Evolutionary conservation across 2,329 filamentous ascomycete species (phyloP).

Genomic region (Cladorrhinum sp.): DNA sequence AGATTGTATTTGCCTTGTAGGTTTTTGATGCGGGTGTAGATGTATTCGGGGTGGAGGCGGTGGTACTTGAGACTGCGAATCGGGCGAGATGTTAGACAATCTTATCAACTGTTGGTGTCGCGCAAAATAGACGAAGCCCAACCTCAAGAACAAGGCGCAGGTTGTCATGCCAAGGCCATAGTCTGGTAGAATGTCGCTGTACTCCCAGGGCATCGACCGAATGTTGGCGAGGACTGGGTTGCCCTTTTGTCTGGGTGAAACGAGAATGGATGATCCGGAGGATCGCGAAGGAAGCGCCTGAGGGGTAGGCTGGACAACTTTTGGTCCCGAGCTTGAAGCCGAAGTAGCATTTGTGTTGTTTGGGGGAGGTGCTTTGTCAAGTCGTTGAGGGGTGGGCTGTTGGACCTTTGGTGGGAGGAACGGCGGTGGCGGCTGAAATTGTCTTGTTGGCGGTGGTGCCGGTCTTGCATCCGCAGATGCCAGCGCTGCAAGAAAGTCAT

Average conservation of each 20-base stretch:
- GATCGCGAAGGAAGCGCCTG: slow-evolving; percentile 70
- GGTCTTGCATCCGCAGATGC: slow-evolving; percentile 43
- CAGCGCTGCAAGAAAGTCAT: slow-evolving; percentile 54
- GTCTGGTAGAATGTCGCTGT: slow-evolving; percentile 93
- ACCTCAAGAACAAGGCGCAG: slow-evolving; percentile 83
- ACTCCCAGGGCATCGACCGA: slow-evolving; percentile 86
- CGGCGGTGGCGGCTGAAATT: slow-evolving; percentile 27
- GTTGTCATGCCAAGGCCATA: slow-evolving; percentile 85
- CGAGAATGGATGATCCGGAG: slow-evolving; percentile 74
- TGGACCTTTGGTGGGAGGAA: slow-evolving; percentile 42
- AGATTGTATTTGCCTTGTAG: slow-evolving; percentile 84
- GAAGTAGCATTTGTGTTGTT: slow-evolving; percentile 27
- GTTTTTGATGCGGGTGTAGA: slow-evolving; percentile 86
- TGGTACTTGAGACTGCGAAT: slow-evolving; percentile 79
- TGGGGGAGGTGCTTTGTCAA: slow-evolving; percentile 50
- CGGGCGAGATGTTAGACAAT: slow-evolving; percentile 1
- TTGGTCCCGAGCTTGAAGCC: slow-evolving; percentile 37
- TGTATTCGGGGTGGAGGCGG: slow-evolving; percentile 93
- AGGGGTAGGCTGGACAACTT: slow-evolving; percentile 81
- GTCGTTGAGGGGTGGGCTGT: slow-evolving; percentile 53
- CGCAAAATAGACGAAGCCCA: neutral
- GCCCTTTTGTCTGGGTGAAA: slow-evolving; percentile 89
- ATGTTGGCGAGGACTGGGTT: slow-evolving; percentile 88
- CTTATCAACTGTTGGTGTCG: neutral
- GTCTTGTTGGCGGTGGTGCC: slow-evolving; percentile 15